Percentiles rank a stretch among this genome's conserved stretches.
Conservation (phyloP, 2,329 filamentous ascomycete genomes). For the Verticillium nubilum region DNA sequence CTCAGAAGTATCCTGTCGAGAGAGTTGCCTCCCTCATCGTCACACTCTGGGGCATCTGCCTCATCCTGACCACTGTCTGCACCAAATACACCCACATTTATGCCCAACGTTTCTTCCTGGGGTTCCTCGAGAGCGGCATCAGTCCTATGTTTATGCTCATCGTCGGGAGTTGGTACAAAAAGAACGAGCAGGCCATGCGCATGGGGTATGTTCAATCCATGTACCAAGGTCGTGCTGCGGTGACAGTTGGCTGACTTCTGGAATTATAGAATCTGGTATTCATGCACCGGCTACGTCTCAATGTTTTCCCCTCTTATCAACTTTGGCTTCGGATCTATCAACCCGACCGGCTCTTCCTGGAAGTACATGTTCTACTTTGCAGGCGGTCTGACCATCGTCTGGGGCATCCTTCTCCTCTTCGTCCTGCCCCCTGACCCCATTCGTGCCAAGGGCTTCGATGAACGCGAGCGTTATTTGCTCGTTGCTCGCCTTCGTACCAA, state of each 20-base stretch:
- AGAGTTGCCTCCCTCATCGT: slow-evolving; percentile 33
- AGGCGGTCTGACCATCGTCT: slow-evolving; percentile 41
- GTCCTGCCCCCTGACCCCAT: slow-evolving; percentile 34
- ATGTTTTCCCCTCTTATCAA: slow-evolving; percentile 40
- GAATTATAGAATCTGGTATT: slow-evolving; percentile 28
- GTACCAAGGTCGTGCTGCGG: background rate
- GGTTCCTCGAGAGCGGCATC: slow-evolving; percentile 49
- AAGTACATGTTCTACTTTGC: slow-evolving; percentile 50
- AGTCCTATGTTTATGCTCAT: slow-evolving; percentile 53
- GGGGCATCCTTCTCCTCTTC: slow-evolving; percentile 31
- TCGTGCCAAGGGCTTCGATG: slow-evolving; percentile 17
- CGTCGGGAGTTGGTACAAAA: slow-evolving; percentile 35
- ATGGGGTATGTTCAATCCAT: slow-evolving; percentile 15
- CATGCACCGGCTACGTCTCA: slow-evolving; percentile 35
- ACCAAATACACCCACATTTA: slow-evolving; percentile 29
- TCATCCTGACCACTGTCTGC: slow-evolving; percentile 31
- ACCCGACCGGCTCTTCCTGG: slow-evolving; percentile 32
- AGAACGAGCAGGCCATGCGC: slow-evolving; percentile 31
- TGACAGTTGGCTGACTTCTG: background rate
- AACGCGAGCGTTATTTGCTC: slow-evolving; percentile 20
- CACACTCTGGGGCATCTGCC: slow-evolving; percentile 28
- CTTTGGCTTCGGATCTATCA: slow-evolving; percentile 40
- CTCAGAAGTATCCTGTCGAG: slow-evolving; percentile 39
- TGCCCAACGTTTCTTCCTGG: slow-evolving; percentile 48
- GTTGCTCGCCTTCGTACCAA: slow-evolving; percentile 22